Conservation (phyloP, 2,329 filamentous ascomycete species). For the Penicillium sp. region DNA sequence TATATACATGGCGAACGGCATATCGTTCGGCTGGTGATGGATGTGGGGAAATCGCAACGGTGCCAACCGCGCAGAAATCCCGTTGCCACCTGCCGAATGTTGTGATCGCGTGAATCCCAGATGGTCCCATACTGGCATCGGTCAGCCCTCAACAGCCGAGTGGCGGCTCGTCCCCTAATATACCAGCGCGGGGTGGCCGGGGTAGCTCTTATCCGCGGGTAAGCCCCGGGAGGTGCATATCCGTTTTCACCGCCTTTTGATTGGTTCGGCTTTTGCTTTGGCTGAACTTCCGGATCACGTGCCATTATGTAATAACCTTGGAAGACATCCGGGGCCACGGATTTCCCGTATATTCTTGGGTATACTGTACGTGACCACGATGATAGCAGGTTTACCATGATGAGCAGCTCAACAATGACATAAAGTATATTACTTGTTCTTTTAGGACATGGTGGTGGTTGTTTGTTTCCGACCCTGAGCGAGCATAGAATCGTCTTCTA, state of each 20-base stretch:
- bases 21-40: constrained; percentile 17
- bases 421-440: background rate
- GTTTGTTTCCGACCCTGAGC: constrained; percentile 7
- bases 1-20: constrained; percentile 21
- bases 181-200: constrained; percentile 3
- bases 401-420: too few species aligned
- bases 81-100: constrained; percentile 8
- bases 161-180: constrained; percentile 4
- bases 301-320: too few species aligned
- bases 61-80: constrained; percentile 2
- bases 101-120: background rate
- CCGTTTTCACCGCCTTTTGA: background rate
- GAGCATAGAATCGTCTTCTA: constrained; percentile 16
- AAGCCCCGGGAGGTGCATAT: background rate
- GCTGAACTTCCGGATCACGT: background rate
- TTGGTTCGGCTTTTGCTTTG: constrained; percentile 4
- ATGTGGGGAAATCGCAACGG: constrained; percentile 28
- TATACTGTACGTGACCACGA: too few species aligned
- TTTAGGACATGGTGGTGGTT: constrained; percentile 1
- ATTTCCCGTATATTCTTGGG: too few species aligned
- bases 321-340: too few species aligned
- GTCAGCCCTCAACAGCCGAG: constrained; percentile 7
- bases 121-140: constrained; percentile 1
- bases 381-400: too few species aligned
- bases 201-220: constrained; percentile 9